Conservation (phyloP, 305 asterid species). For the Fraxinus angustifolia region DNA sequence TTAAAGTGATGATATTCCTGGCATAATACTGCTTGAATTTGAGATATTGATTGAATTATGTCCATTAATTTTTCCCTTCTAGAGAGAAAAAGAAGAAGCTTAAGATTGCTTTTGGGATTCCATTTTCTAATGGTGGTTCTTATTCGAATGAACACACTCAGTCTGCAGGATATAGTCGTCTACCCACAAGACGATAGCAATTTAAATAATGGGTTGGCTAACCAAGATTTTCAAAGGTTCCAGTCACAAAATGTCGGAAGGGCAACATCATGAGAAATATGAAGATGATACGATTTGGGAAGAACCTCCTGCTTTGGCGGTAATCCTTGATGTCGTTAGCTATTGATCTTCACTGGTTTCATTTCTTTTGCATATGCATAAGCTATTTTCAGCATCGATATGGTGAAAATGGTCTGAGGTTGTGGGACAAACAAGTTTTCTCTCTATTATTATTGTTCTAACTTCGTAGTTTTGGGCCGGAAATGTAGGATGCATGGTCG, state of each 20-base stretch:
- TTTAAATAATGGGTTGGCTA: conserved; percentile 72
- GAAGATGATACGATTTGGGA: conserved; percentile 64
- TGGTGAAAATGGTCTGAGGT: conserved; percentile 4
- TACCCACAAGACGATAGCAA: conserved; percentile 14
- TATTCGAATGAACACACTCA: neutral
- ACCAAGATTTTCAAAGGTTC: conserved; percentile 80
- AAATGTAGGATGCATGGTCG: conserved; percentile 58
- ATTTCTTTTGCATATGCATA: neutral
- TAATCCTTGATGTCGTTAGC: conserved; percentile 28
- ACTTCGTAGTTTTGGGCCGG: conserved; percentile 22
- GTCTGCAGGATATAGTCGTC: conserved; percentile 31
- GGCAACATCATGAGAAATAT: conserved; percentile 66
- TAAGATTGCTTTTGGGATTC: conserved; percentile 1
- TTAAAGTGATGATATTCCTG: neutral
- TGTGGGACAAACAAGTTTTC: neutral
- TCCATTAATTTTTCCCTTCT: neutral
- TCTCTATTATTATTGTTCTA: conserved; percentile 14
- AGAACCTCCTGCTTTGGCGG: conserved; percentile 54
- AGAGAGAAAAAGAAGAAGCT: neutral
- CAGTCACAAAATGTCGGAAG: conserved; percentile 58
- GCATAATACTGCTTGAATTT: neutral
- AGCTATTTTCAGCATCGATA: neutral
- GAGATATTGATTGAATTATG: conserved; percentile 1
- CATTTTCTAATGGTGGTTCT: neutral
- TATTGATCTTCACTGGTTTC: conserved; percentile 3